These are phyloP conservation scores for Mycena galericulata DNA, from an alignment of 768 basidiomycete species.

Conservation along the genomic window DNA sequence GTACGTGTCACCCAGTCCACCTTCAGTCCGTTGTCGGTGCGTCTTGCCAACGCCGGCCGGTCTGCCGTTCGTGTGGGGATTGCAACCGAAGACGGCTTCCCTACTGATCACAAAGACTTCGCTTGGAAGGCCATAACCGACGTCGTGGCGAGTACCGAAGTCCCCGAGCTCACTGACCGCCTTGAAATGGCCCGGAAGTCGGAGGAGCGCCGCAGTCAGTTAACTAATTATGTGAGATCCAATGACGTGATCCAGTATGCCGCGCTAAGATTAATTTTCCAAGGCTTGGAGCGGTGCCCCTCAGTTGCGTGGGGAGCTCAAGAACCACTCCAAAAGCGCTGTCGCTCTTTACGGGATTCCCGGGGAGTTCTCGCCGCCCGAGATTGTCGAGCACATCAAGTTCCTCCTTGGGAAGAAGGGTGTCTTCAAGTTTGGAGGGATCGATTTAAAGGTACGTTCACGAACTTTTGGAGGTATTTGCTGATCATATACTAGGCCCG, in stretches of 20 bases:
- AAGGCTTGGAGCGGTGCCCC: neutral
- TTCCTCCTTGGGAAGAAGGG: neutral
- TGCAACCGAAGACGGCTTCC: constrained; percentile 3
- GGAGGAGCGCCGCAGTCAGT: neutral
- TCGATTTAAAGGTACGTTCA: neutral
- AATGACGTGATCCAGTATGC: neutral
- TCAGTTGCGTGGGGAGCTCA: neutral
- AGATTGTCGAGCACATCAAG: neutral
- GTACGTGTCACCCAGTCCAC: constrained; percentile 2
- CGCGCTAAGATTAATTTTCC: neutral
- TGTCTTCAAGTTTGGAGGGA: constrained; percentile 3
- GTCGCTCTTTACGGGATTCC: constrained; percentile 2
- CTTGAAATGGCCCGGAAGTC: neutral
- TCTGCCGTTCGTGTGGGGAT: neutral
- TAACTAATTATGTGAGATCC: neutral
- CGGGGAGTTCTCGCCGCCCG: neutral
- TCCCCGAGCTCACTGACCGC: neutral
- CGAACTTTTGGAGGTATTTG: too few relatives aligned
- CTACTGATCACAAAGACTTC: neutral
- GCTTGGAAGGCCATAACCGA: neutral
- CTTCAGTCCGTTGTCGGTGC: neutral
- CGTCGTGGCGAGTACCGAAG: neutral
- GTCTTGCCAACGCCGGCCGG: neutral
- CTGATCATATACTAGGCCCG: neutral
- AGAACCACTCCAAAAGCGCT: neutral